These are phyloP conservation scores for Capsella rubella DNA, from an alignment of 441 rosid genomes.

Conservation along the genomic window DNA sequence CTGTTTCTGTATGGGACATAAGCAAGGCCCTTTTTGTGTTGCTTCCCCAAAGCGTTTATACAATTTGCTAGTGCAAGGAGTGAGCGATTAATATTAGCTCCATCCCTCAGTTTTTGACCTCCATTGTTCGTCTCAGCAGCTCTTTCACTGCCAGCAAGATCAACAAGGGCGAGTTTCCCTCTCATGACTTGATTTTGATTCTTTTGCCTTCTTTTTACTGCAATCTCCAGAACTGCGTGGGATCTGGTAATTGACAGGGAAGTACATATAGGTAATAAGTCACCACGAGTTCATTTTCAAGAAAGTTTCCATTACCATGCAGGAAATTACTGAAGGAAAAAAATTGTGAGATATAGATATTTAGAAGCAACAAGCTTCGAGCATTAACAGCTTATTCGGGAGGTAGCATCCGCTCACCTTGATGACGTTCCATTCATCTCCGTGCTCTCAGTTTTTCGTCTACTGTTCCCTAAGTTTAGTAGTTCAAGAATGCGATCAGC, in stretches of 20 bases:
- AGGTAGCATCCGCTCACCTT: conserved; percentile 53
- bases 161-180: conserved; percentile 97
- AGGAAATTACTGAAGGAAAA: conserved; percentile 1
- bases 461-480: conserved; percentile 85
- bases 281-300: conserved; percentile 4
- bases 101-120: conserved; percentile 94
- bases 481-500: conserved; percentile 93
- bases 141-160: conserved; percentile 99
- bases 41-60: conserved; percentile 92
- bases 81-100: conserved; percentile 93
- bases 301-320: neutral
- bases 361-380: conserved; percentile 2
- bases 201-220: conserved; percentile 79
- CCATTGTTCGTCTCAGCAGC: conserved; percentile 92
- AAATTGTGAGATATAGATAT: conserved; percentile 21
- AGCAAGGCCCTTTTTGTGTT: conserved; percentile 95
- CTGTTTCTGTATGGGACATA: conserved; percentile 97
- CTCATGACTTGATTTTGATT: conserved; percentile 76
- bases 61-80: conserved; percentile 98
- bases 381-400: neutral
- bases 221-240: conserved; percentile 91
- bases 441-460: conserved; percentile 90
- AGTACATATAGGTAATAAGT: conserved; percentile 25
- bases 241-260: conserved; percentile 60
- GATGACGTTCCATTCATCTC: conserved; percentile 93